Conservation (phyloP, 192 early-diverging fungal species). For the Entrophospora sp. region DNA sequence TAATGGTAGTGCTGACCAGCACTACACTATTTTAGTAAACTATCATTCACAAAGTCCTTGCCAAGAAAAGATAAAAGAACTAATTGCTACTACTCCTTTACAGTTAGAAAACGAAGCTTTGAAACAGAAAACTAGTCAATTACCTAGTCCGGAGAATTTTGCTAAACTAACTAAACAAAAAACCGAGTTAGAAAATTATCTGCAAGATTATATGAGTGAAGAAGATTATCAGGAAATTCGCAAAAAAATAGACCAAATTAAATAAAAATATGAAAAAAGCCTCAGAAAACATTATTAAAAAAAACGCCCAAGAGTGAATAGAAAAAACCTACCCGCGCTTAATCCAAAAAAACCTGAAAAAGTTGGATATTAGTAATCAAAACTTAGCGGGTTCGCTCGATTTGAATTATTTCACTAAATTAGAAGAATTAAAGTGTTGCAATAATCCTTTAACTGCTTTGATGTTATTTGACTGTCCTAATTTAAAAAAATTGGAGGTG, state of each 20-base stretch:
- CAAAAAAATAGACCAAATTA: background rate
- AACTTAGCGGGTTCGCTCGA: too few relatives aligned
- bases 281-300: too few relatives aligned
- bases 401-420: too few relatives aligned
- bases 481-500: too few relatives aligned
- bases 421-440: too few relatives aligned
- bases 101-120: background rate
- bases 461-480: too few relatives aligned
- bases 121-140: background rate
- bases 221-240: background rate
- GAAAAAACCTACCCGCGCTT: background rate
- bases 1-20: background rate
- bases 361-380: too few relatives aligned
- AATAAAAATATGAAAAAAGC: too few relatives aligned
- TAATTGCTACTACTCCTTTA: slow-evolving; percentile 1
- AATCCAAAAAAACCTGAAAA: too few relatives aligned
- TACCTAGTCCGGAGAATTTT: slow-evolving; percentile 6
- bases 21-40: background rate
- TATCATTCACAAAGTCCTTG: background rate
- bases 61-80: slow-evolving; percentile 1
- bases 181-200: background rate
- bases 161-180: background rate
- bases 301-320: background rate
- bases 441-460: too few relatives aligned
- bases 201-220: background rate